phyloP scores from a whole-genome alignment of 2,329 filamentous ascomycete species.

The Phyllosticta citribraziliensis region DNA sequence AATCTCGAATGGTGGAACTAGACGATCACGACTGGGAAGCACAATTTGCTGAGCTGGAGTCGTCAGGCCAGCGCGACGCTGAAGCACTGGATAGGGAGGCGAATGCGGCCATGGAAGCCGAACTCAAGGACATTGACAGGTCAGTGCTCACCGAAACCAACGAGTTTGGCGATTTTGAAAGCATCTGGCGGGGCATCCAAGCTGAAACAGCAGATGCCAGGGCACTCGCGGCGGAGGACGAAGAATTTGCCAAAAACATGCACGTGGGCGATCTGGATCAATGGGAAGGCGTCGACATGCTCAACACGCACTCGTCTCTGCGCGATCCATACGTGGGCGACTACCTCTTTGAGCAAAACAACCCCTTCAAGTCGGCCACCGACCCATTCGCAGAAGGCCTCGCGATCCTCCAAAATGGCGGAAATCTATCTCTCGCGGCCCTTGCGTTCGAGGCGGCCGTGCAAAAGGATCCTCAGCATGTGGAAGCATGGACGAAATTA shows the following conservation, averaged over 20 bases:
- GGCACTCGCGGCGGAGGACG: slow-evolving; percentile 54
- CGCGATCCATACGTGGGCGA: slow-evolving; percentile 72
- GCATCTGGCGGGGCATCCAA: slow-evolving; percentile 75
- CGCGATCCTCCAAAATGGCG: slow-evolving; percentile 84
- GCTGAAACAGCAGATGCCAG: slow-evolving; percentile 62
- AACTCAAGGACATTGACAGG: slow-evolving; percentile 84
- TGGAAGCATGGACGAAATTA: slow-evolving; percentile 88
- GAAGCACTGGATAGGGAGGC: slow-evolving; percentile 51
- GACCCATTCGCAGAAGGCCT: slow-evolving; percentile 91
- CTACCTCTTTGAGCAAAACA: slow-evolving; percentile 92
- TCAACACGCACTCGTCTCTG: slow-evolving; percentile 58
- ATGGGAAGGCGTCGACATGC: slow-evolving; percentile 66
- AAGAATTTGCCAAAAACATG: slow-evolving; percentile 50
- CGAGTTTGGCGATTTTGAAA: slow-evolving; percentile 81
- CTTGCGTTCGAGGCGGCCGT: slow-evolving; percentile 93
- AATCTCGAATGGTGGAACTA: slow-evolving; percentile 73
- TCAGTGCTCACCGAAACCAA: slow-evolving; percentile 65
- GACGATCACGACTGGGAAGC: slow-evolving; percentile 93
- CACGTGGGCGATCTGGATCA: slow-evolving; percentile 66
- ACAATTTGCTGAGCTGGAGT: slow-evolving; percentile 83
- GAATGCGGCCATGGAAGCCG: slow-evolving; percentile 67
- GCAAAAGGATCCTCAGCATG: slow-evolving; percentile 77
- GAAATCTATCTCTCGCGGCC: slow-evolving; percentile 86
- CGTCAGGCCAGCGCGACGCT: slow-evolving; percentile 46
- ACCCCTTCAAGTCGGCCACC: slow-evolving; percentile 68